Conservation (phyloP, 2,329 filamentous ascomycete genomes). For the Paraconiothyrium sp. region DNA sequence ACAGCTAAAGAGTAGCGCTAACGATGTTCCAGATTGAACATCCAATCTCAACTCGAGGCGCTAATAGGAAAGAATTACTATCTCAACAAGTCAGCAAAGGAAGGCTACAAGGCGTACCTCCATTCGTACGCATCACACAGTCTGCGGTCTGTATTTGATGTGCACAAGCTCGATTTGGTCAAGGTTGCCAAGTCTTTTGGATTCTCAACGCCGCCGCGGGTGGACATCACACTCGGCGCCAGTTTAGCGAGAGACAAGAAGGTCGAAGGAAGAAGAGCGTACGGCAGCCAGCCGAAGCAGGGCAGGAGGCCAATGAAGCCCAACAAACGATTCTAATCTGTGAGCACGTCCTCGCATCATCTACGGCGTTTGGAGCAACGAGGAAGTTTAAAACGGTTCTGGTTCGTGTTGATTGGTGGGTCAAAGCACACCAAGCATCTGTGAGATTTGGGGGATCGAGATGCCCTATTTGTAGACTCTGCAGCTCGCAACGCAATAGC, state of each 20-base stretch:
- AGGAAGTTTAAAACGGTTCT: no score
- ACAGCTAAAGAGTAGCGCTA: not conserved
- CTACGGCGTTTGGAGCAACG: not conserved
- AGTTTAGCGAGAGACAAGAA: slow-evolving; percentile 79
- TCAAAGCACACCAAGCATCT: not conserved
- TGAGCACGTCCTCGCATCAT: not conserved
- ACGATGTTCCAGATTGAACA: slow-evolving; percentile 60
- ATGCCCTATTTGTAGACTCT: not conserved
- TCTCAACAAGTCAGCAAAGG: slow-evolving; percentile 83
- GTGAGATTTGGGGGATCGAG: not conserved
- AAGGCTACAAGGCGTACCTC: slow-evolving; percentile 86
- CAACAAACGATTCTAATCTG: slow-evolving; percentile 46
- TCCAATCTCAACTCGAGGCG: slow-evolving; percentile 81
- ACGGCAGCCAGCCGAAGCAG: slow-evolving; percentile 81
- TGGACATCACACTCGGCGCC: slow-evolving; percentile 80
- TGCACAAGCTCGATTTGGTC: slow-evolving; percentile 81
- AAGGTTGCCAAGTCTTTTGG: slow-evolving; percentile 88
- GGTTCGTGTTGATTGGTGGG: not conserved
- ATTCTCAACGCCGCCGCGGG: slow-evolving; percentile 77
- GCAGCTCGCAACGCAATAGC: not conserved
- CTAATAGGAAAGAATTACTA: slow-evolving; percentile 97
- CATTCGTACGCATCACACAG: slow-evolving; percentile 93
- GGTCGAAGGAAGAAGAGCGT: slow-evolving; percentile 70
- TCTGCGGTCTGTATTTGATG: slow-evolving; percentile 83
- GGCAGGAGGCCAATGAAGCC: slow-evolving; percentile 63